Evolutionary conservation across 1,139 yeast genomes (phyloP), one percentile per base, ranked within the genome.

Genomic region (Geotrichum cucujoidarum): DNA sequence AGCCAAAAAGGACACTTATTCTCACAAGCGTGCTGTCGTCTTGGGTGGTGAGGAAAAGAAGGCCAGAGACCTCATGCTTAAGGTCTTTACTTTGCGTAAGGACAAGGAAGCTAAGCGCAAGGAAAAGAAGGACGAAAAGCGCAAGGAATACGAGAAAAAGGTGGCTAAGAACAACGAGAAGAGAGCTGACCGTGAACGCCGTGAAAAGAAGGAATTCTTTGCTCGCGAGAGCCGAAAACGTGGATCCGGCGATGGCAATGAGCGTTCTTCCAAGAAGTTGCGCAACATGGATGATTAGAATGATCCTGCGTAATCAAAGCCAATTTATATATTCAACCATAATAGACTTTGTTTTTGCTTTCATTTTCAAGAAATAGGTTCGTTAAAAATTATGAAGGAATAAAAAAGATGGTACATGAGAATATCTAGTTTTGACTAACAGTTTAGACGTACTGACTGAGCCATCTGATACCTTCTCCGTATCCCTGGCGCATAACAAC

Each of bases 401-500:
- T 11, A 7, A 35, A 21, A 35, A n/a, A 35, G 38, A 21, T 16
- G 11, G 35, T 10, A 21, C 25, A 21, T 21, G 13, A n/a, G 11
- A 35, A 35, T 35, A 16, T 35, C 18, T 27, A 21, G 4, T 21
- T 35, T 20, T 14, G 21, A 25, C 5, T 33, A 11, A 2, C 25
- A 31, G 25, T 40, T 68, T 76, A 89, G 62, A 90, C 90, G 70
- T 85, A 89, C 72, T 89, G 95, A 54, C 96, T 85, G 67, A 90
- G 79, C 97, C 96, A 89, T 75, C 85, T 85, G 78, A 89, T 88
- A 55, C 95, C 97, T 60, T 89, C 96, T 52, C 94, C 92, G 70
- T 89, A 89, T 59, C 97, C 97, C 68, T 86, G 87, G 77, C 96
- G 87, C 95, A 87, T 84, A 50, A 88, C 95, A 55, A 92, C 95